Evolutionary conservation across 768 basidiomycete species (phyloP), one percentile per base, ranked within the genome.

Genomic region (Sarcodon sp.): DNA sequence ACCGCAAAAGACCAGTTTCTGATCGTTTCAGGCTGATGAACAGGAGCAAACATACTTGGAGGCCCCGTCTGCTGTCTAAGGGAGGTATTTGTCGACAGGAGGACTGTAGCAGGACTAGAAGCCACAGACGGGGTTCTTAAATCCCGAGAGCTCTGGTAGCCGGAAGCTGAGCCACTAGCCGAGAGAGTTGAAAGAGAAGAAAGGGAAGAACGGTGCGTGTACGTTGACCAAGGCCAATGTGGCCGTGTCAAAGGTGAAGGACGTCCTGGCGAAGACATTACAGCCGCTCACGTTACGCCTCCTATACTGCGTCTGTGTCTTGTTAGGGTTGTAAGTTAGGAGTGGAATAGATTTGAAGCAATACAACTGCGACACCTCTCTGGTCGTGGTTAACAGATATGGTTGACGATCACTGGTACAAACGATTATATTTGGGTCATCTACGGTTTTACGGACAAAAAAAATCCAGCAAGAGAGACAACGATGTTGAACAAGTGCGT

Each of bases 1-100:
- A 77, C 82, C 54, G 72, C 73, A 55, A 81, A 80, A 3, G 75
- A 69, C 80, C 81, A 83, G 53, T 83, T 80, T 34, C 75, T 66
- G 11, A 71, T 79, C 7, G 69, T 65, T 15, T 75, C 71, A 16
- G 74, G 71, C 47, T 65, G 68, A n/a, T 41, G 39, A 44, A 48
- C 18, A 57, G 43, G 31, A 44, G 56, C 51, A 37, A 54, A 48
- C 34, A 53, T 44, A 6, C 34, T 18, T 38, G 53, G 16, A 49
- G 49, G 12, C 41, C 53, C 48, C 33, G 45, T 33, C 31, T 45
- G 35, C 21, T 51, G 50, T 43, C 50, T 52, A 34, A 52, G 46
- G 12, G 46, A 46, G 1, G 48, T 48, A 16, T 41, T 46, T 37
- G 53, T 38, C 12, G 59, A 54, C 31, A 54, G 41, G 27, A 52